These are phyloP conservation scores for Detonula confervacea DNA, from an alignment of 352 stramenopile species.

Conservation along the genomic window DNA sequence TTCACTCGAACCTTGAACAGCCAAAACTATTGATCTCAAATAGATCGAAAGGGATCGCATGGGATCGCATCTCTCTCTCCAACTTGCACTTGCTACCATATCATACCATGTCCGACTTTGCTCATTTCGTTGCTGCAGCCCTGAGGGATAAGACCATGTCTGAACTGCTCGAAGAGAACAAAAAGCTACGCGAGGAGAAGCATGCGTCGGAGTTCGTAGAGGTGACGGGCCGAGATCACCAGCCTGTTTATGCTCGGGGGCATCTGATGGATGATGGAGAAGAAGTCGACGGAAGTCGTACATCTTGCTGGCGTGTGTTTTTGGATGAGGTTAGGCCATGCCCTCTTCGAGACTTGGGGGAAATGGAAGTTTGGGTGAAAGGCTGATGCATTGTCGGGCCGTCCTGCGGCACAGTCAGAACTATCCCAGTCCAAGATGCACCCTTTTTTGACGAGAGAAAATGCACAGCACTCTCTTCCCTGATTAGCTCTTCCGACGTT, in stretches of 20 bases:
- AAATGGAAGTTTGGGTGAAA: constrained; percentile 8
- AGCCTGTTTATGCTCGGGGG: neutral
- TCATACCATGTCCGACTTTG: neutral
- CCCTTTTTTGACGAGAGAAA: too few species aligned
- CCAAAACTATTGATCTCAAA: too few species aligned
- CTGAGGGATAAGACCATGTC: constrained; percentile 8
- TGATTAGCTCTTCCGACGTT: too few species aligned
- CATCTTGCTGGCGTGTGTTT: neutral
- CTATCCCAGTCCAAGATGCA: too few species aligned
- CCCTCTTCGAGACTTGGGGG: neutral
- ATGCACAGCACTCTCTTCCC: too few species aligned
- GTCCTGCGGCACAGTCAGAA: too few species aligned
- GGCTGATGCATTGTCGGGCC: neutral
- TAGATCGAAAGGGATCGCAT: too few species aligned
- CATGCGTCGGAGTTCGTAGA: neutral
- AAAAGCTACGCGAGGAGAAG: constrained; percentile 6
- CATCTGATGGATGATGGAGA: too few species aligned
- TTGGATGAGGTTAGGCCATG: neutral
- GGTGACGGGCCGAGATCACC: neutral
- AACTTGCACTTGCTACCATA: too few species aligned
- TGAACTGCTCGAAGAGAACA: constrained; percentile 1
- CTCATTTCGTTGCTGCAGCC: neutral
- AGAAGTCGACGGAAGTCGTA: too few species aligned
- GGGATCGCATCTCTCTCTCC: too few species aligned
- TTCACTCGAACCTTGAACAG: too few species aligned